These are phyloP conservation scores for Dothiorella sarmentorum DNA, from an alignment of 2,329 filamentous ascomycete genomes.

Conservation along the genomic window DNA sequence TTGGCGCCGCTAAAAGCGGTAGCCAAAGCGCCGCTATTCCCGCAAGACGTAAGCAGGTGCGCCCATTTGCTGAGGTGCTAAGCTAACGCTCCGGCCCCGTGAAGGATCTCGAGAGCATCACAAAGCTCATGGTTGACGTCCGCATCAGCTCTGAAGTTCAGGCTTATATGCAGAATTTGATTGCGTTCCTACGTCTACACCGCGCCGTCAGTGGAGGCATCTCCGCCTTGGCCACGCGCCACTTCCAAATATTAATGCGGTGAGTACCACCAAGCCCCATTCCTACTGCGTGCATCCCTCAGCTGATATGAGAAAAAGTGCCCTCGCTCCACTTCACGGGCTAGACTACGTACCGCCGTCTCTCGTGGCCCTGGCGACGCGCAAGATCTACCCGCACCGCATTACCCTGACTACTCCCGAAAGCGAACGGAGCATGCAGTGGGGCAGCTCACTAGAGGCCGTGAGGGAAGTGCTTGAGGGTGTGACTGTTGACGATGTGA, in stretches of 20 bases:
- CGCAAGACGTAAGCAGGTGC: conserved; percentile 41
- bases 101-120: conserved; percentile 56
- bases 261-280: conserved; percentile 32
- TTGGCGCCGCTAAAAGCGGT: conserved; percentile 21
- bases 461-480: conserved; percentile 64
- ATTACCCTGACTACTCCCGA: conserved; percentile 66
- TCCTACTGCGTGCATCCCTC: background rate
- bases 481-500: conserved; percentile 53
- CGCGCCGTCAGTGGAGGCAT: conserved; percentile 77
- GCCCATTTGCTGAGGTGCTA: background rate
- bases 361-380: conserved; percentile 74
- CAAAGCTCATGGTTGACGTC: conserved; percentile 56
- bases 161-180: conserved; percentile 82
- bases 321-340: conserved; percentile 76
- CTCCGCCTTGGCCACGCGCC: conserved; percentile 71
- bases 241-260: conserved; percentile 67
- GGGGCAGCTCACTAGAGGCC: conserved; percentile 75
- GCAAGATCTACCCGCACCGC: conserved; percentile 85
- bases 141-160: conserved; percentile 71
- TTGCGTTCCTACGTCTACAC: conserved; percentile 83
- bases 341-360: conserved; percentile 80
- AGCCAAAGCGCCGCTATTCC: conserved; percentile 35
- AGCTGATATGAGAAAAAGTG: conserved; percentile 43
- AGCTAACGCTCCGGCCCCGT: background rate
- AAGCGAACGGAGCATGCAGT: conserved; percentile 84